A percentile compares a stretch with the other conserved stretches of the same genome.
These are phyloP conservation scores for Fusarium kyushuense DNA, from an alignment of 2,329 filamentous ascomycete species.

Conservation along the genomic window DNA sequence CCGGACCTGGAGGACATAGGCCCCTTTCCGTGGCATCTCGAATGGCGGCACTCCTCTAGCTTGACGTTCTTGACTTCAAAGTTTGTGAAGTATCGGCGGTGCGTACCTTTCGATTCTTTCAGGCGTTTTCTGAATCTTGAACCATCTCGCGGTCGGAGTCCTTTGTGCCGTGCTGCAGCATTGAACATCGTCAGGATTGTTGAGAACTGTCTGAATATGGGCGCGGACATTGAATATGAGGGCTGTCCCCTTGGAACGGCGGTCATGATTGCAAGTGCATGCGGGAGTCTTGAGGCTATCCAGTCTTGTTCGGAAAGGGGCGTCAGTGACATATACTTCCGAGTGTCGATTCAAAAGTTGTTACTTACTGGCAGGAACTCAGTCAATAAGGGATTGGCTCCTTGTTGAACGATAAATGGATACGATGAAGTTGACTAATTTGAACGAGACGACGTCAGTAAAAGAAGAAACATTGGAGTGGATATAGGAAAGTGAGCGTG, in stretches of 20 bases:
- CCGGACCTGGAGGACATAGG: not conserved
- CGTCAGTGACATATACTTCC: not conserved
- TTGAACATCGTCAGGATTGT: not conserved
- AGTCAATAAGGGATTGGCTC: not conserved
- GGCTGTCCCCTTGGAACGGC: conserved; percentile 22
- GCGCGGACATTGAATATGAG: conserved; percentile 10
- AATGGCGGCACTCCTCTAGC: not conserved
- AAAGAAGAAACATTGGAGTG: not conserved
- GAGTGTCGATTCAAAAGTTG: not conserved
- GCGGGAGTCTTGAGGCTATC: conserved; percentile 10
- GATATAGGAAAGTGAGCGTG: not conserved
- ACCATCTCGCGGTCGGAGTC: conserved; percentile 22
- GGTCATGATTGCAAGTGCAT: conserved; percentile 16
- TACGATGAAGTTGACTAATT: not conserved
- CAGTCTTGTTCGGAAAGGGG: conserved; percentile 1
- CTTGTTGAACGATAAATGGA: not conserved
- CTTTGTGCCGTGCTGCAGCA: conserved; percentile 12
- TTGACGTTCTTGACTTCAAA: not conserved
- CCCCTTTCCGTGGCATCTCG: conserved; percentile 17
- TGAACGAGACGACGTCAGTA: no score
- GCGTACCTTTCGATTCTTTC: not conserved
- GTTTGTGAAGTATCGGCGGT: not conserved
- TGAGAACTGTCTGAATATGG: conserved; percentile 11
- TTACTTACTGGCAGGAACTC: not conserved
- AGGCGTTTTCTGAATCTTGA: conserved; percentile 13